A percentile compares a stretch with the other conserved stretches of the same genome.
phyloP scores from a whole-genome alignment of 139 green algal genomes.

The Picochlorum sp. region DNA sequence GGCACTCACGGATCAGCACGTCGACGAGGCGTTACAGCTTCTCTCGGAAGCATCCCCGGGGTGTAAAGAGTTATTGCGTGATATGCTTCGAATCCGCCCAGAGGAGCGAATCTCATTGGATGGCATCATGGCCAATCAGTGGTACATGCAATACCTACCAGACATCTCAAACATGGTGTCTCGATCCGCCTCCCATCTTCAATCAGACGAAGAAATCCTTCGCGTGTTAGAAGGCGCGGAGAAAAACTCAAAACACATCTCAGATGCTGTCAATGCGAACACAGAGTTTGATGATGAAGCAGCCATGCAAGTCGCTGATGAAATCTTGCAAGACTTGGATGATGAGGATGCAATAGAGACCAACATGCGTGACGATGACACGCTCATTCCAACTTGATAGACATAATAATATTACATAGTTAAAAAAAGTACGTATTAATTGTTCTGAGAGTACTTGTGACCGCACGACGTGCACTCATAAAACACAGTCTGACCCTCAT shows the following conservation, averaged over 20 bases:
- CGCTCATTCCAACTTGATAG: too few species aligned
- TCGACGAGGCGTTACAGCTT: constrained; percentile 12
- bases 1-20: constrained; percentile 13
- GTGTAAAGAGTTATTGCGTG: constrained; percentile 44
- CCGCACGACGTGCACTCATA: constrained; percentile 78
- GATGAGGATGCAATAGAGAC: too few species aligned
- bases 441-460: constrained; percentile 46
- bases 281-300: background rate
- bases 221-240: constrained; percentile 6
- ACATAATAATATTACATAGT: background rate
- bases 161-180: constrained; percentile 24
- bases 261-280: constrained; percentile 6
- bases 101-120: constrained; percentile 41
- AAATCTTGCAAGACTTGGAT: constrained; percentile 20
- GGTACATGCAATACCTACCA: constrained; percentile 33
- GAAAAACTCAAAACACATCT: background rate
- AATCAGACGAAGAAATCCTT: constrained; percentile 18
- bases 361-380: too few species aligned
- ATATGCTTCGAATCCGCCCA: constrained; percentile 57
- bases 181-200: constrained; percentile 12
- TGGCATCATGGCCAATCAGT: constrained; percentile 48
- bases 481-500: constrained; percentile 87
- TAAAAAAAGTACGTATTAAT: constrained; percentile 14
- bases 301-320: constrained; percentile 18
- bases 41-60: constrained; percentile 16